Conservation (phyloP, 2,329 filamentous ascomycete genomes). For the Ramularia endophylla region DNA sequence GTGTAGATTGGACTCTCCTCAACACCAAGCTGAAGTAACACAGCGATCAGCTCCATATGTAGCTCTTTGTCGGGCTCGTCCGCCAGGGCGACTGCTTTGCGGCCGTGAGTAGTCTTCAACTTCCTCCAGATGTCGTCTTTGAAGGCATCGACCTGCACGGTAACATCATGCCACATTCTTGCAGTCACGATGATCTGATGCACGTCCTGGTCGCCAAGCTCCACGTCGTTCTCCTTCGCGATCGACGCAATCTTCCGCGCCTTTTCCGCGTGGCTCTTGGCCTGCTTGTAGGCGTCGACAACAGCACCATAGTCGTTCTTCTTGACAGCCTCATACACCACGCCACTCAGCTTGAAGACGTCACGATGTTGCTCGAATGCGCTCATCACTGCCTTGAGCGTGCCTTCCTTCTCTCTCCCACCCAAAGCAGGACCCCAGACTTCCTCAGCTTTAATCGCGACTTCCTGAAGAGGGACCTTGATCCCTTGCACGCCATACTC, state of each 20-base stretch:
- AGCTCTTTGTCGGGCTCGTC: constrained; percentile 56
- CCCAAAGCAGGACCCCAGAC: constrained; percentile 94
- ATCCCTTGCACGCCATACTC: constrained; percentile 87
- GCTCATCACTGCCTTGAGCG: constrained; percentile 69
- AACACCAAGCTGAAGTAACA: constrained; percentile 88
- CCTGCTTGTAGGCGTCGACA: constrained; percentile 78
- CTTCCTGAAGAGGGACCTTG: constrained; percentile 79
- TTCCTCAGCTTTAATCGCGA: constrained; percentile 90
- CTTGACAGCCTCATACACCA: constrained; percentile 77
- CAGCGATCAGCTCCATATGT: constrained; percentile 83
- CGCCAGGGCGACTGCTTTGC: constrained; percentile 20
- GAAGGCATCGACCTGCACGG: constrained; percentile 77
- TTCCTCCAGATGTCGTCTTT: constrained; percentile 86
- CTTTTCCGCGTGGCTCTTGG: constrained; percentile 75
- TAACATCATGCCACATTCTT: constrained; percentile 92
- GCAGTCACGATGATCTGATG: constrained; percentile 84
- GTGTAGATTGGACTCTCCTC: constrained; percentile 96
- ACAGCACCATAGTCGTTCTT: constrained; percentile 84
- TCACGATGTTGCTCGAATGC: constrained; percentile 74
- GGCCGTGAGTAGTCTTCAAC: constrained; percentile 40
- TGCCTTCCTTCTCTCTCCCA: constrained; percentile 84
- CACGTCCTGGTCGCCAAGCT: constrained; percentile 70
- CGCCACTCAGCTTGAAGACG: constrained; percentile 72
- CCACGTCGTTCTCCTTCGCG: constrained; percentile 43
- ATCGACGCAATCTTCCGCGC: constrained; percentile 62